Base-by-base conservation (phyloP, 2,329 filamentous ascomycete genomes). In the Pseudocercospora fuligena region DNA sequence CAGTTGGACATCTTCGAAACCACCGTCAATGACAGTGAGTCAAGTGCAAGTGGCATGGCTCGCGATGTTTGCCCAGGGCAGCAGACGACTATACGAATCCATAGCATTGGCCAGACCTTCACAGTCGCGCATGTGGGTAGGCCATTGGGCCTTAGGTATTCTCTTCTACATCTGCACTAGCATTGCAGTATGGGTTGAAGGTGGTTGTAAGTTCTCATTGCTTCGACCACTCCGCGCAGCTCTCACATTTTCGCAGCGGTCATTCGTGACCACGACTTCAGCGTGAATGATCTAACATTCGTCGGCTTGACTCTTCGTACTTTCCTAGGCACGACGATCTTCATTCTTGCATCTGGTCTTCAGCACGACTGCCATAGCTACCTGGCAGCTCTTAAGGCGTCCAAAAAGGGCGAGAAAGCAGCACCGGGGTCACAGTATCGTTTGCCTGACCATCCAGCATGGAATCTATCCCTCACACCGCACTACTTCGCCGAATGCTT, bases 401-500 rank as follows among this genome's bases (percentile, higher is more conserved):
- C 51, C n/a, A 40, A 21, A n/a, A 64, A 63, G 56, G 49, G 49
- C 4, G 56, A 58, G 31, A 23, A 58, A 7, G 49, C 51, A 11
- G 54, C 58, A 19, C 57, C 25, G 16, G 61, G 78, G 56, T 71
- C 75, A 27, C 94, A 93, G 76, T 98, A 99, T 79, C 91, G 91
- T 11, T 84, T 98, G 25, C 94, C 94, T 0, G 82, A 85, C 2
- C 85, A 90, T 66, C 89, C 90, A 2, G 80, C 91, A 65, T 99
- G 98, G 78, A 83, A 83, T 53, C 83, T 84, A 65, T 79, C 96
- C 23, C 80, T 97, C 46, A 96, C 92, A 73, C 93, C 95, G 19
- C 95, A 99, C 80, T 99, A 98, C 79, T 91, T 91, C 3, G 92
- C 90, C 74, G 95, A 98, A 81, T 94, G 92, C 76, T 77, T 91